Base-by-base conservation (phyloP, 768 basidiomycete genomes). In the Xerocomus potaroensis region DNA sequence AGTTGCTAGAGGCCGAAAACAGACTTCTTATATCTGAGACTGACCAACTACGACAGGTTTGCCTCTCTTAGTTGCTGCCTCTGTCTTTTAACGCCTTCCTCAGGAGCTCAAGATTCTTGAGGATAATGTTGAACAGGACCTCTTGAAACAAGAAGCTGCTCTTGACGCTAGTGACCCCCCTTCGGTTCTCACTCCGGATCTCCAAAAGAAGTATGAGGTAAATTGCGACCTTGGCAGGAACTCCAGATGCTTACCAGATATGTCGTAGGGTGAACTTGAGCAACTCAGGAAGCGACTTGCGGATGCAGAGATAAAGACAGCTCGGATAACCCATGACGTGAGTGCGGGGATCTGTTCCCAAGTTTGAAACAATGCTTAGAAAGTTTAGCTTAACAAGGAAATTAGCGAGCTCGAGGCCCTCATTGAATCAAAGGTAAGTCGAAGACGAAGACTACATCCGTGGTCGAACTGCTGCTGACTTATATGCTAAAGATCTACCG, bases 391-490 rank as follows among this genome's bases (percentile, higher is more conserved):
- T 49, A 86, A 90, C 67, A 88, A 91, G 58, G 92, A 97, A 69
- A 87, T 98, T 41, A 81, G 84, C 44, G 93, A 97, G 62, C 76
- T 97, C 16, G 95, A 98, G 66, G 78, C 84, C 31, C 73, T 99
- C 33, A 83, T 97, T n/a, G 95, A 99, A 63, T 79, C 89, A 44
- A 97, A 96, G 80, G 91, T 90, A 50, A 46, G 66, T 45, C n/a
- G n/a, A n/a, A n/a, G n/a, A n/a, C 14, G 12, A 35, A 21, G 22
- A 41, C 3, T 4, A 43, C 4, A 21, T 23, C 18, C 26, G 26
- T 18, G 26, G 10, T 30, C 15, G 19, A 21, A 12, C 9, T n/a
- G 24, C 22, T 31, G 43, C 48, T 53, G 15, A 64, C 38, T 22
- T 40, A 5, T 16, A 29, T 42, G 7, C 26, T 16, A 11, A 50